Percentiles rank a stretch among this genome's conserved stretches.
These are phyloP conservation scores for Zygoascus flipseniorum DNA, from an alignment of 805 yeast genomes.

Conservation along the genomic window DNA sequence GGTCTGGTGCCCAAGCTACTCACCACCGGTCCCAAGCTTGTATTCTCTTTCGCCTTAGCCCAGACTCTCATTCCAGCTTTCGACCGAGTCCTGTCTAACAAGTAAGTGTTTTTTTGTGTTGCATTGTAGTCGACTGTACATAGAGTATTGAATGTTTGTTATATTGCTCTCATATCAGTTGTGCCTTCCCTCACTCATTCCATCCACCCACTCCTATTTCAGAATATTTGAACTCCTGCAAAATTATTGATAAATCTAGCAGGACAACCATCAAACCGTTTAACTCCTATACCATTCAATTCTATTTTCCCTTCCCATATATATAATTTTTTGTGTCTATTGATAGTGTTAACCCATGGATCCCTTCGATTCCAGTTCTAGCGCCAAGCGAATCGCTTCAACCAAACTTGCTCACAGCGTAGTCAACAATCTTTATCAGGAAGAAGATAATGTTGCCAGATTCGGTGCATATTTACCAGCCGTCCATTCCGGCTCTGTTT, in stretches of 20 bases:
- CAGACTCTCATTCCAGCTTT: slow-evolving; percentile 95
- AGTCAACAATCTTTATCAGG: slow-evolving; percentile 1
- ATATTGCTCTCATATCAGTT: background rate
- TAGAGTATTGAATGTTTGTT: background rate
- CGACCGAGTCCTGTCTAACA: slow-evolving; percentile 50
- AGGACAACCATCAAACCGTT: background rate
- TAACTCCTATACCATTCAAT: background rate
- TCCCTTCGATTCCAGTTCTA: background rate
- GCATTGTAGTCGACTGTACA: background rate
- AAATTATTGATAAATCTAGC: background rate
- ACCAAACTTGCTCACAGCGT: background rate
- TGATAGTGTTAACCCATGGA: background rate
- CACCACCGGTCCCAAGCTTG: slow-evolving; percentile 97
- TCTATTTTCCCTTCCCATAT: background rate
- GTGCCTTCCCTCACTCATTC: background rate
- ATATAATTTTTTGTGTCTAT: background rate
- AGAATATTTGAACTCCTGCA: background rate
- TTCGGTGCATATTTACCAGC: background rate
- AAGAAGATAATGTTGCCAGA: background rate
- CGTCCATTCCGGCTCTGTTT: background rate
- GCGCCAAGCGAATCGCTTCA: background rate
- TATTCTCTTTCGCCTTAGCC: slow-evolving; percentile 95
- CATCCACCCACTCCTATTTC: background rate
- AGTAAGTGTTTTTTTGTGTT: background rate
- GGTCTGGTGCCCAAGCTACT: slow-evolving; percentile 93